phyloP scores from a whole-genome alignment of 2,329 filamentous ascomycete genomes.

The Sarocladium brachiariae region DNA sequence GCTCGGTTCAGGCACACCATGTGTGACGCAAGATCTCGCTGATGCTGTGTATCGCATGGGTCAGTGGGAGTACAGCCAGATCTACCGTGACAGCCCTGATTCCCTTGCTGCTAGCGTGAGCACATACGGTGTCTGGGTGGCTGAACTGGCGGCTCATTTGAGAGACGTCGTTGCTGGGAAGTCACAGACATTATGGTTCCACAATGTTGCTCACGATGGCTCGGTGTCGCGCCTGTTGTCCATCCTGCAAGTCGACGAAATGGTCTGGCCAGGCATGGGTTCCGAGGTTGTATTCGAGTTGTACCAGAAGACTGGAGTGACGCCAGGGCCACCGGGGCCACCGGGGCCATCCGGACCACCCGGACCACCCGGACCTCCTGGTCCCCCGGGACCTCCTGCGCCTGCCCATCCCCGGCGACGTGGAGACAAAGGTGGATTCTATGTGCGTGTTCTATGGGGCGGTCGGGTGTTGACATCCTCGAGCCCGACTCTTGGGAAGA shows the following conservation, averaged over 20 bases:
- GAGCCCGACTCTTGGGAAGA: constrained; percentile 56
- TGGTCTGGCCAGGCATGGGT: constrained; percentile 85
- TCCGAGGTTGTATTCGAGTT: constrained; percentile 72
- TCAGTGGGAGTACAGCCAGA: constrained; percentile 73
- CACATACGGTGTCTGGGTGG: constrained; percentile 66
- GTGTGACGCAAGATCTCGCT: constrained; percentile 56
- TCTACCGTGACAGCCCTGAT: constrained; percentile 60
- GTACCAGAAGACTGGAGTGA: constrained; percentile 38
- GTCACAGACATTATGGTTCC: constrained; percentile 47
- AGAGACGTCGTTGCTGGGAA: constrained; percentile 41
- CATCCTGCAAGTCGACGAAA: constrained; percentile 63
- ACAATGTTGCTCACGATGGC: constrained; percentile 79
- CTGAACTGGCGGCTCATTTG: constrained; percentile 62
- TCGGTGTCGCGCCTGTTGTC: constrained; percentile 60
- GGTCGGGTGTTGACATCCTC: constrained; percentile 61
- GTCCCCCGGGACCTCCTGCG: constrained; percentile 1
- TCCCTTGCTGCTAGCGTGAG: constrained; percentile 56
- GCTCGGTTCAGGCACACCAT: constrained; percentile 42
- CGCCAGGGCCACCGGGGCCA: too few relatives aligned
- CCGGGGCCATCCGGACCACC: too few relatives aligned
- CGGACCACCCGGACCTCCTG: too few relatives aligned
- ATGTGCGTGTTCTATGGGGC: constrained; percentile 63
- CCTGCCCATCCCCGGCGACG: constrained; percentile 4
- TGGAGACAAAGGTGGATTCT: constrained; percentile 29
- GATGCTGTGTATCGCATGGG: constrained; percentile 69